Base-by-base conservation (phyloP, 768 basidiomycete species). In the Mrakia frigida region DNA sequence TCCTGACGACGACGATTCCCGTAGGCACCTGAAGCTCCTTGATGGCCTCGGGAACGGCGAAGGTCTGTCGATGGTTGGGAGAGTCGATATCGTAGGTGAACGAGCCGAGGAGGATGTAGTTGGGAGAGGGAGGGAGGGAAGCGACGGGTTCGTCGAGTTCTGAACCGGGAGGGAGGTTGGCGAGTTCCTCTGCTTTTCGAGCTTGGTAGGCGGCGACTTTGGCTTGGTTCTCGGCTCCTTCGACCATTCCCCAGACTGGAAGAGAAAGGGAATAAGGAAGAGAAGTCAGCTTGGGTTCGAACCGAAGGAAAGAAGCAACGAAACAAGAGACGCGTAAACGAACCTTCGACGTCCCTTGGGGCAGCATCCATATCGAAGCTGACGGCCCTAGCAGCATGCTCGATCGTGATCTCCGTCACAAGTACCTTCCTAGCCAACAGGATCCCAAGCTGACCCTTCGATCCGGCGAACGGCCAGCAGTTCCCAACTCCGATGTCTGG, bases 401-500 rank as follows among this genome's bases (percentile, higher is more conserved):
- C 96, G 31, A 92, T 87, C 14, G 93, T 93, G 70, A 99, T 84
- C 79, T 89, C 89, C 23, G 86, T 84, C 59, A 90, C 85, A 61
- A 86, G 85, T 11, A 87, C 85, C n/a, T 86, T 85, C 7, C 87
- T 87, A 2, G 89, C 89, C 39, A 99, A 88, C 50, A 86, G 85
- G 41, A 99, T 89, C 6, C 93, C 96, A 14, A 98, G 84, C 80
- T 92, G 92, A 5, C 95, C 96, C 68, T 87, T 82, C 25, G 86
- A 80, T 0, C 95, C 95, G 7, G 84, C 85, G 84, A 98, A 93
- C 1, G 96, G 92, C 94, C 96, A 99, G 84, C 96, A 99, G 74
- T 90, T 87, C 4, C 97, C 96, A 46, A 89, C 89, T 74, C 90
- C 88, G 37, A 86, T 85, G 78, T 97, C 93, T 76, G 92, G 90